phyloP scores from a whole-genome alignment of 805 yeast genomes.

The Candida bentonensis region DNA sequence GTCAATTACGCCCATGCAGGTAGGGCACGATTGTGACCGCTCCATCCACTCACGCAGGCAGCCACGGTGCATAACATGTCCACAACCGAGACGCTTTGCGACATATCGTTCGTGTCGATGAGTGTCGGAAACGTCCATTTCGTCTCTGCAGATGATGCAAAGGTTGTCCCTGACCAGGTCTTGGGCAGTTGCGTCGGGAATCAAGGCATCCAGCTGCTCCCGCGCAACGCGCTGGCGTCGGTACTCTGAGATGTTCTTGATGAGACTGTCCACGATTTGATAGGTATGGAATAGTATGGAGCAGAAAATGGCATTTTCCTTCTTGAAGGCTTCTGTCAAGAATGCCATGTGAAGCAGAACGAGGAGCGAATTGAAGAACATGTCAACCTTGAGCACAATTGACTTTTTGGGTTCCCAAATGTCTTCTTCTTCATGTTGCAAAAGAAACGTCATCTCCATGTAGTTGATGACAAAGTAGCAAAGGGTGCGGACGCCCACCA shows the following conservation, averaged over 20 bases:
- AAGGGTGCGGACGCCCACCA: constrained; percentile 34
- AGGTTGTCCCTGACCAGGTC: constrained; percentile 48
- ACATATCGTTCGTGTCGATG: constrained; percentile 28
- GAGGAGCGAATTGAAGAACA: constrained; percentile 33
- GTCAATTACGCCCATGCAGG: constrained; percentile 51
- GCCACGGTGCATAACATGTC: constrained; percentile 78
- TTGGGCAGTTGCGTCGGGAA: constrained; percentile 46
- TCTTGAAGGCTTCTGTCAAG: constrained; percentile 31
- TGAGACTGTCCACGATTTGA: constrained; percentile 21
- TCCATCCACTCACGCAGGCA: constrained; percentile 90
- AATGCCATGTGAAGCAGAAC: constrained; percentile 32
- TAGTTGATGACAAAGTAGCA: constrained; percentile 37
- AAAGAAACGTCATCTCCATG: constrained; percentile 40
- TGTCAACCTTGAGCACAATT: constrained; percentile 45
- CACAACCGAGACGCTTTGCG: constrained; percentile 72
- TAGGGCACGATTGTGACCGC: constrained; percentile 85
- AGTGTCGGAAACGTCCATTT: constrained; percentile 40
- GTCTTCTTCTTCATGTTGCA: constrained; percentile 38
- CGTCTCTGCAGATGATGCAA: constrained; percentile 88
- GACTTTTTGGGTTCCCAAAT: constrained; percentile 57
- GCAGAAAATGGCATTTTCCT: constrained; percentile 29
- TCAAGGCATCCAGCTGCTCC: constrained; percentile 46
- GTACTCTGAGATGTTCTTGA: constrained; percentile 17
- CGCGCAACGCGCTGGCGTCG: constrained; percentile 24
- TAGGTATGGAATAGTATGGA: constrained; percentile 37